Percentiles rank a stretch among this genome's conserved stretches.
Conservation (phyloP, 2,329 filamentous ascomycete genomes). For the Tolypocladium inflatum region DNA sequence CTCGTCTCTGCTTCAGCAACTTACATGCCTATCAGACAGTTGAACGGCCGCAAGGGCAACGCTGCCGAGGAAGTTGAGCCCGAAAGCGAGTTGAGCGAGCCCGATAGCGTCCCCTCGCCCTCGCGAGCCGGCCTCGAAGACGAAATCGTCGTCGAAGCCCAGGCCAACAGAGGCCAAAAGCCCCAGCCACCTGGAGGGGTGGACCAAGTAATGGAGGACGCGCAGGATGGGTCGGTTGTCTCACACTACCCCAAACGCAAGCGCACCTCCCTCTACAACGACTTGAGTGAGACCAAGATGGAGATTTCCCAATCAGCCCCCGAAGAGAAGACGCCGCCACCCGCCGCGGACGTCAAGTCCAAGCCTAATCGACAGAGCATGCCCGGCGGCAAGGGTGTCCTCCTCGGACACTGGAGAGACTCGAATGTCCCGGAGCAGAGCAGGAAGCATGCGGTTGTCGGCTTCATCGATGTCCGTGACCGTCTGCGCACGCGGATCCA, state of each 20-base stretch:
- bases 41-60: slow-evolving; percentile 17
- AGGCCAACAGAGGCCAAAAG: slow-evolving; percentile 27
- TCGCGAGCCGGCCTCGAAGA: slow-evolving; percentile 33
- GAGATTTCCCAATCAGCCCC: slow-evolving; percentile 21
- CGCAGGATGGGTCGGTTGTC: slow-evolving; percentile 24
- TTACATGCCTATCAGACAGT: slow-evolving; percentile 16
- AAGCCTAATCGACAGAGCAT: slow-evolving; percentile 19
- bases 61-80: slow-evolving; percentile 28
- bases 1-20: slow-evolving; percentile 4
- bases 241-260: slow-evolving; percentile 47
- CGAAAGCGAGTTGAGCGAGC: slow-evolving; percentile 34
- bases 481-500: slow-evolving; percentile 51
- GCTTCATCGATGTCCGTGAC: slow-evolving; percentile 53
- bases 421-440: slow-evolving; percentile 37
- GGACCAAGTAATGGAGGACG: slow-evolving; percentile 34
- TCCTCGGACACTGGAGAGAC: slow-evolving; percentile 52
- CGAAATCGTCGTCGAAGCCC: slow-evolving; percentile 42
- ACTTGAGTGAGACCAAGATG: slow-evolving; percentile 38
- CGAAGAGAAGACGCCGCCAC: slow-evolving; percentile 18
- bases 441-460: slow-evolving; percentile 49
- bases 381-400: slow-evolving; percentile 32
- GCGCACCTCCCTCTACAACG: slow-evolving; percentile 38
- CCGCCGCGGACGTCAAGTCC: slow-evolving; percentile 10
- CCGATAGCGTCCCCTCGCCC: slow-evolving; percentile 23
- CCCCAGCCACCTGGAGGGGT: slow-evolving; percentile 26